phyloP scores from a whole-genome alignment of 306 rosid genomes.

The Prunus fruticosa region DNA sequence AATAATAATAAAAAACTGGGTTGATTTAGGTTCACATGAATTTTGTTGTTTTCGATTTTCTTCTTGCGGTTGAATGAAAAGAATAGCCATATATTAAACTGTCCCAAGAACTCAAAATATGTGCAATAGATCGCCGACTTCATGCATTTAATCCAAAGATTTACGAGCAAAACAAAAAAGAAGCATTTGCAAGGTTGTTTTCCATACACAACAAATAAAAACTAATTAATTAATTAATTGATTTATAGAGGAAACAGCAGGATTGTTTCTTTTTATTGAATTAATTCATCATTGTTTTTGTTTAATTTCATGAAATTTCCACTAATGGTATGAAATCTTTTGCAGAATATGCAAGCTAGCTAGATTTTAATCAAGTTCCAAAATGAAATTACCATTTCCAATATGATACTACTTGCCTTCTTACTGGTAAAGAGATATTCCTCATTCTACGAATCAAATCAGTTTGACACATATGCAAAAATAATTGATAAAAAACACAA shows the following conservation, averaged over 20 bases:
- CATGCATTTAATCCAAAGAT: slow-evolving; percentile 3
- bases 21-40: too few species aligned
- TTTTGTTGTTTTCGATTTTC: too few species aligned
- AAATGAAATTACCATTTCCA: background rate
- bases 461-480: too few species aligned
- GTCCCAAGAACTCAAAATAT: slow-evolving; percentile 19
- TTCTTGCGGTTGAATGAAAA: too few species aligned
- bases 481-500: too few species aligned
- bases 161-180: background rate
- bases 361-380: background rate
- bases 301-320: too few species aligned
- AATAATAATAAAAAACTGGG: too few species aligned
- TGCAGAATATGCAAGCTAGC: background rate
- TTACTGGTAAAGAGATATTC: too few species aligned
- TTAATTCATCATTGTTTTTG: background rate
- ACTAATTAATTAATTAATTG: background rate
- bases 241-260: background rate
- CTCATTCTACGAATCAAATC: too few species aligned
- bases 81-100: slow-evolving; percentile 5
- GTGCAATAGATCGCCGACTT: slow-evolving; percentile 23
- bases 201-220: background rate
- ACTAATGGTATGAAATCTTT: background rate
- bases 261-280: background rate
- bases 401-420: too few species aligned
- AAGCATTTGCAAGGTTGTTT: background rate